phyloP scores from a whole-genome alignment of 768 basidiomycete species.

The Plicaturopsis crispa region DNA sequence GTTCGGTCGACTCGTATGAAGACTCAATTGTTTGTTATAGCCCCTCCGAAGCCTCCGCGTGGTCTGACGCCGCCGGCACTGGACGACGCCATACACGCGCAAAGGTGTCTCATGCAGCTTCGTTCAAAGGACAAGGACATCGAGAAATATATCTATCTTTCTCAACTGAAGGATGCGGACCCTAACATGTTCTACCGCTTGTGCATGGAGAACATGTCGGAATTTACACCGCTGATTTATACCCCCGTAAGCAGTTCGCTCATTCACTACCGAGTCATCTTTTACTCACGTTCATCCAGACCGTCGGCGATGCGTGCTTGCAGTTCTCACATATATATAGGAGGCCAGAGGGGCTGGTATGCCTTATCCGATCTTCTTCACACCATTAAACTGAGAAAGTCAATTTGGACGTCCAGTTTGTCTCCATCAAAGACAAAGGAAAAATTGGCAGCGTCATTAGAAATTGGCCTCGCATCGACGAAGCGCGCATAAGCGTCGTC shows the following conservation, averaged over 20 bases:
- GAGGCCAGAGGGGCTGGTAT: constrained; percentile 64
- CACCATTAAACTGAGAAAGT: constrained; percentile 7
- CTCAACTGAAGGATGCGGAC: constrained; percentile 66
- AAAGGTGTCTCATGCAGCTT: constrained; percentile 62
- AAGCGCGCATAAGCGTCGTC: constrained; percentile 86
- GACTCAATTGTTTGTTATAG: no score
- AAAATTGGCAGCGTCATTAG: constrained; percentile 61
- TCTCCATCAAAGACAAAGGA: constrained; percentile 82
- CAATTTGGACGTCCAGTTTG: constrained; percentile 36
- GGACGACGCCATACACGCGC: constrained; percentile 40
- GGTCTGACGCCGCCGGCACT: constrained; percentile 59
- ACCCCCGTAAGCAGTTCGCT: no score
- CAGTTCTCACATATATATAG: constrained; percentile 77
- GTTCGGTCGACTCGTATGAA: constrained; percentile 3
- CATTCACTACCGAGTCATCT: no score
- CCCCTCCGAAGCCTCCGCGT: constrained; percentile 10
- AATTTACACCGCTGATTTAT: constrained; percentile 29
- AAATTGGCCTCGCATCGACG: constrained; percentile 65
- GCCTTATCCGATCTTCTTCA: constrained; percentile 12
- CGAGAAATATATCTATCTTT: constrained; percentile 84
- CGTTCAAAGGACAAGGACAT: constrained; percentile 67
- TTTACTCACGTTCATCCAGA: constrained; percentile 91
- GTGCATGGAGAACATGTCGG: constrained; percentile 63
- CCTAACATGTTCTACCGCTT: constrained; percentile 72
- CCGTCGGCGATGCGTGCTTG: constrained; percentile 85